Evolutionary conservation across 1,284 basidiomycete genomes (phyloP), one percentile per base, ranked within the genome.

Genomic region (Cronartium quercuum): DNA sequence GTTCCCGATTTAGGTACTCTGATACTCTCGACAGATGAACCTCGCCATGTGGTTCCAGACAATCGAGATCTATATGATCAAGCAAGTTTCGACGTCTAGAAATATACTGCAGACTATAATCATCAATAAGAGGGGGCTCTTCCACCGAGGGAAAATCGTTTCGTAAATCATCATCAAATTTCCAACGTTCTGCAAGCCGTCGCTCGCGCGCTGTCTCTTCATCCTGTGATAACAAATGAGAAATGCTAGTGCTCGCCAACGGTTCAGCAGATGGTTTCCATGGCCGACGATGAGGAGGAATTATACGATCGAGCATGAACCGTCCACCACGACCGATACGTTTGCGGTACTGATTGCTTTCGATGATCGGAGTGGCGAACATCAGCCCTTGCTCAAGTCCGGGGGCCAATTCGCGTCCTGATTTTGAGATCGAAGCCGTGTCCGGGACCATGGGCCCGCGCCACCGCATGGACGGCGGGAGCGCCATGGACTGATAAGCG

Each of bases 241-340:
- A 77, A 57, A 76, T 65, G 47, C 47, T 51, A 21, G 47, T 51
- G 24, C 47, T 51, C 6, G 47, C 47, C 75, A 42, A 71, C 42
- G 65, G 77, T 63, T 60, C 60, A 64, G 42, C 62, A 57, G 76
- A 77, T n/a, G 58, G 66, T 21, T 77, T 77, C 0, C 79, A 42
- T 78, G 61, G 70, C 76, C 77, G 77, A 83, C 80, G 55, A 40
- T 60, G 69, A 6, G 77, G 79, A 6, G 84, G 81, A 67, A 84
- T 82, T 13, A 89, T 86, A 61, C 93, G 86, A 82, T 96, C 94
- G 6, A 96, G 79, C 77, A 88, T 83, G n/a, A 89, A 81, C 38
- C 91, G 86, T 3, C 94, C 92, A 60, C 90, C 91, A 76, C 92
- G 90, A 6, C 91, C 92, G 75, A 86, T 81, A 10, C 93, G 88